Conservation (phyloP, 2,329 filamentous ascomycete species). For the Aspergillus fructus region DNA sequence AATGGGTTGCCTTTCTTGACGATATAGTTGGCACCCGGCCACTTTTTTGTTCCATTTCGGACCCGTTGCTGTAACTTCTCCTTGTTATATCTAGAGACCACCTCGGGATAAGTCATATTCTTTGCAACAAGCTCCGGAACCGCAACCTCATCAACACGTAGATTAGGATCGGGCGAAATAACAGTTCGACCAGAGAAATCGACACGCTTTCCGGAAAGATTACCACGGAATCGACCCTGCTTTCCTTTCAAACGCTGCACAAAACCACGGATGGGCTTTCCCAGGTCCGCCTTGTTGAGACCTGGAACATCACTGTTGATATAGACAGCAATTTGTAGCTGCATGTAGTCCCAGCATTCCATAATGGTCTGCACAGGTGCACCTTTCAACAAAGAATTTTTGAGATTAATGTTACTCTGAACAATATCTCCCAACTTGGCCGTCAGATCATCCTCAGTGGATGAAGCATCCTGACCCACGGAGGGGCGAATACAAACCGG, state of each 20-base stretch:
- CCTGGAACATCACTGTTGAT: conserved; percentile 96
- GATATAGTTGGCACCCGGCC: conserved; percentile 85
- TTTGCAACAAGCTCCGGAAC: conserved; percentile 90
- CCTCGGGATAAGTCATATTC: conserved; percentile 93
- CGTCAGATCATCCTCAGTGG: conserved; percentile 94
- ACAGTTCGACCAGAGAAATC: conserved; percentile 97
- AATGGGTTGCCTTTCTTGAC: conserved; percentile 69
- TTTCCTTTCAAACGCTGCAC: conserved; percentile 96
- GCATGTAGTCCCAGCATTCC: conserved; percentile 97
- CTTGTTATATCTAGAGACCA: conserved; percentile 80
- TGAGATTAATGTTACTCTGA: conserved; percentile 84
- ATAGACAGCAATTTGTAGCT: conserved; percentile 94
- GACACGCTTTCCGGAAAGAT: conserved; percentile 95
- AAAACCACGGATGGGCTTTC: conserved; percentile 88
- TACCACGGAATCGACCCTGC: conserved; percentile 94
- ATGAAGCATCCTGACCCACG: conserved; percentile 87
- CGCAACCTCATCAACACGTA: conserved; percentile 90
- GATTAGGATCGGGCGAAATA: conserved; percentile 94
- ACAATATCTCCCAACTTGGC: conserved; percentile 97
- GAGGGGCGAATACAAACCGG: conserved; percentile 93
- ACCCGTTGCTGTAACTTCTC: conserved; percentile 75
- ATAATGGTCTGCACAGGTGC: conserved; percentile 85
- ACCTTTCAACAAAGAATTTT: conserved; percentile 77
- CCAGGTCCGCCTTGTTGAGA: conserved; percentile 81
- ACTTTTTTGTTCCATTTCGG: conserved; percentile 70